Evolutionary conservation across 768 basidiomycete genomes (phyloP), one percentile per base, ranked within the genome.

Genomic region (Tephrocybe sp.): DNA sequence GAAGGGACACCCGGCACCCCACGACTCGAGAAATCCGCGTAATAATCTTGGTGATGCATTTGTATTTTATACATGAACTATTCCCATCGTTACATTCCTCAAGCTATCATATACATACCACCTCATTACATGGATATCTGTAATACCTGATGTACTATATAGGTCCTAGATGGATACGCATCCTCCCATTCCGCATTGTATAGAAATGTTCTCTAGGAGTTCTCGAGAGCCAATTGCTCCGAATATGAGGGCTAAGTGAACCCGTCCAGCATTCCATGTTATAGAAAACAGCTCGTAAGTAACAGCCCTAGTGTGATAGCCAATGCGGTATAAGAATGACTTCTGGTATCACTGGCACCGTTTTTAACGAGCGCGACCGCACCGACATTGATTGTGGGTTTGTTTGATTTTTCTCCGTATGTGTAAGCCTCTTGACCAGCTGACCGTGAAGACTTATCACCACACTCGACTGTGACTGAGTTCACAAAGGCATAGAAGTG

Each of bases 401-500:
- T 76, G 49, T 77, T 60, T 22, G 70, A 56, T 6, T 87, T 86
- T 36, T 72, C 21, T 51, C 73, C 75, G 57, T 88, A 89, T 8
- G 81, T 71, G 61, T 89, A 88, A 10, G 83, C 83, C 1, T 81
- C 81, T 7, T 78, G 70, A 57, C 77, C 74, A 21, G 75, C 53
- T 11, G 67, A 63, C 1, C 75, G 67, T 4, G 71, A 46, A 2
- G 58, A 45, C 3, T 79, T 67, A 57, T 85, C 82, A 5, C 75
- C 69, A 65, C 89, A 91, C 53, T 79, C 73, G 59, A 91, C 69
- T 18, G 78, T 70, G 45, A 91, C 75, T 3, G 80, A 81, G 56
- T 80, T 67, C 54, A 86, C 71, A 53, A 80, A 69, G 6, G 82
- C 77, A 56, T 84, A 86, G 65, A 88, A 91, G 62, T 90, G 83